These are phyloP conservation scores for Blastomyces silverae DNA, from an alignment of 2,329 filamentous ascomycete species.

Conservation along the genomic window DNA sequence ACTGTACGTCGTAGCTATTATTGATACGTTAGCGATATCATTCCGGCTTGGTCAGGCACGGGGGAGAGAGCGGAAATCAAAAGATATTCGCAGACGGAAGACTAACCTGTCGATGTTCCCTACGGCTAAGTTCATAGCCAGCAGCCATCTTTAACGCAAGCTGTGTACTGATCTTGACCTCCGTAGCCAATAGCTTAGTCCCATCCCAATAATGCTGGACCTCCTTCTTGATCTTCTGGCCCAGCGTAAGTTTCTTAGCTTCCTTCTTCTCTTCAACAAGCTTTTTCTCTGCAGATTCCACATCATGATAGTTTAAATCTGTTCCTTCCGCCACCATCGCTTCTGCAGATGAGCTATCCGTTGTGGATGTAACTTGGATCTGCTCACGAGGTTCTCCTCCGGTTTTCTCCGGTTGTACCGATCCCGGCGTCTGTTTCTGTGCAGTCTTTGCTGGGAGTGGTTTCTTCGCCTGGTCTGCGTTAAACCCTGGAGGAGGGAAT, in stretches of 20 bases:
- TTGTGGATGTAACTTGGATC: neutral
- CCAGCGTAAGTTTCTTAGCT: constrained; percentile 78
- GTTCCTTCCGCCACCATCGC: constrained; percentile 31
- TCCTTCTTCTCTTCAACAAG: constrained; percentile 60
- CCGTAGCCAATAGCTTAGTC: constrained; percentile 85
- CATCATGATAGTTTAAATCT: constrained; percentile 24
- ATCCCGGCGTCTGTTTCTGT: constrained; percentile 9
- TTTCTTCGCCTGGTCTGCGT: constrained; percentile 82
- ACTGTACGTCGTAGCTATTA: constrained; percentile 73
- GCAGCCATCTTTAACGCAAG: constrained; percentile 95
- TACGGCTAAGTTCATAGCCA: constrained; percentile 89
- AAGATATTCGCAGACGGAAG: neutral
- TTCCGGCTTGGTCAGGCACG: constrained; percentile 10
- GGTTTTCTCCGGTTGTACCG: constrained; percentile 22
- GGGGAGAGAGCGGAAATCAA: neutral
- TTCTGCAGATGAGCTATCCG: constrained; percentile 30
- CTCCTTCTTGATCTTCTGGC: constrained; percentile 94
- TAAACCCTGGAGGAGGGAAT: constrained; percentile 81
- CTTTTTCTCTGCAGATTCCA: constrained; percentile 44
- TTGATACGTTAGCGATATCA: constrained; percentile 8
- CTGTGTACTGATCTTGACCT: constrained; percentile 86
- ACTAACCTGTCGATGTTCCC: constrained; percentile 75
- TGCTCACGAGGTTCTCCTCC: neutral
- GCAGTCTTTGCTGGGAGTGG: constrained; percentile 49
- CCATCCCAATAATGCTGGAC: constrained; percentile 95